Percentiles rank a stretch among this genome's conserved stretches.
Conservation (phyloP, 202 grass and related monocot genomes). For the Panicum hallii region DNA sequence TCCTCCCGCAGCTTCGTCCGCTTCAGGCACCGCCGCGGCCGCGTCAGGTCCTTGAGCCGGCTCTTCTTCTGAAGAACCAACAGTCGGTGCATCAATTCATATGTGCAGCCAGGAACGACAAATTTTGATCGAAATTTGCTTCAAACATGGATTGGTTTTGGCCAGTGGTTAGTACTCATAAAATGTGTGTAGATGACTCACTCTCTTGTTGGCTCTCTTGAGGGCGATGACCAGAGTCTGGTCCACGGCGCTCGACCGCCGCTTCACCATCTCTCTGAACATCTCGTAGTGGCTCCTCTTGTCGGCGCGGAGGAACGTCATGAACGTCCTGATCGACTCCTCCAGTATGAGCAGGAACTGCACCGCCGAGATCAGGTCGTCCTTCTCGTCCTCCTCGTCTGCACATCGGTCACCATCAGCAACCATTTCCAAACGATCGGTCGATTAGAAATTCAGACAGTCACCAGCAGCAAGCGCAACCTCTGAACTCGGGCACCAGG, state of each 20-base stretch:
- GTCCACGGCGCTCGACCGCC: conserved; percentile 49
- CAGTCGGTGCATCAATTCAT: background rate
- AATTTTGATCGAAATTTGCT: background rate
- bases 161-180: background rate
- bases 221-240: conserved; percentile 56
- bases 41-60: conserved; percentile 71
- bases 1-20: conserved; percentile 59
- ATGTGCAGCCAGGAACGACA: background rate
- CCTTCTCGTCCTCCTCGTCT: conserved; percentile 75
- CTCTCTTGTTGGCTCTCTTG: conserved; percentile 72
- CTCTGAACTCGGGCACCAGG: conserved; percentile 86
- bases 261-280: conserved; percentile 66
- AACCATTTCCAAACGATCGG: background rate
- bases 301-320: conserved; percentile 75
- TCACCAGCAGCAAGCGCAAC: background rate
- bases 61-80: conserved; percentile 81
- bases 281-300: conserved; percentile 77
- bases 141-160: background rate
- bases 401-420: background rate
- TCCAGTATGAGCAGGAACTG: conserved; percentile 84
- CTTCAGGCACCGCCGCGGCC: conserved; percentile 59
- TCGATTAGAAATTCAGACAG: background rate
- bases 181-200: conserved; percentile 5
- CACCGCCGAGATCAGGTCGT: conserved; percentile 71
- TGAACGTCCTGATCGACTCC: conserved; percentile 78